These are phyloP conservation scores for Sclerospora graminicola DNA, from an alignment of 352 stramenopile genomes.

Conservation along the genomic window DNA sequence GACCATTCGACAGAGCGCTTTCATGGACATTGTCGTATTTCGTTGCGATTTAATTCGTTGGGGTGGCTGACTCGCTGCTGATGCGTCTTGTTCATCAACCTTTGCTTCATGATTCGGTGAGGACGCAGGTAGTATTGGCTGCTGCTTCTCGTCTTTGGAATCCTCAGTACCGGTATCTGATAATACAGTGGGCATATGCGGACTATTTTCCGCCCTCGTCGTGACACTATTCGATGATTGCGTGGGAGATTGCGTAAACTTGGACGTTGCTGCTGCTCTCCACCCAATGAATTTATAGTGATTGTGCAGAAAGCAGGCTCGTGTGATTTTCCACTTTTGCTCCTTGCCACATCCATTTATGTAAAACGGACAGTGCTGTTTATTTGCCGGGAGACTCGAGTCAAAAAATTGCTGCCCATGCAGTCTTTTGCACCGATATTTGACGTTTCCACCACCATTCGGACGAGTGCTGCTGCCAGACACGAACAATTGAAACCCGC, in stretches of 20 bases:
- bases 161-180: too few species aligned
- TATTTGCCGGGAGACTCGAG: conserved; percentile 27
- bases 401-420: conserved; percentile 73
- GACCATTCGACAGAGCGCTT: conserved; percentile 63
- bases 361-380: conserved; percentile 71
- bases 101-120: background rate
- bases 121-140: background rate
- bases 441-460: conserved; percentile 69
- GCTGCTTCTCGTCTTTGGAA: background rate
- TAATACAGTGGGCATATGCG: too few species aligned
- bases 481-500: conserved; percentile 66
- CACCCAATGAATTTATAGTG: conserved; percentile 82
- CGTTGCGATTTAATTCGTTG: conserved; percentile 29
- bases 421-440: conserved; percentile 78
- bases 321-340: conserved; percentile 62
- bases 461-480: conserved; percentile 50
- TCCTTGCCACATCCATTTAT: conserved; percentile 69
- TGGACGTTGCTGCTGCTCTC: conserved; percentile 12
- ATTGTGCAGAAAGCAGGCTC: conserved; percentile 68
- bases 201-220: too few species aligned
- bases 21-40: conserved; percentile 78
- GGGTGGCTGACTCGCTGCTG: background rate
- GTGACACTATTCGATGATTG: too few species aligned
- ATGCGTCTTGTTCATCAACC: background rate
- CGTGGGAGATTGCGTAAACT: background rate